Percentiles rank a stretch among this genome's conserved stretches.
Conservation (phyloP, 768 basidiomycete species). For the Megacollybia marginata region DNA sequence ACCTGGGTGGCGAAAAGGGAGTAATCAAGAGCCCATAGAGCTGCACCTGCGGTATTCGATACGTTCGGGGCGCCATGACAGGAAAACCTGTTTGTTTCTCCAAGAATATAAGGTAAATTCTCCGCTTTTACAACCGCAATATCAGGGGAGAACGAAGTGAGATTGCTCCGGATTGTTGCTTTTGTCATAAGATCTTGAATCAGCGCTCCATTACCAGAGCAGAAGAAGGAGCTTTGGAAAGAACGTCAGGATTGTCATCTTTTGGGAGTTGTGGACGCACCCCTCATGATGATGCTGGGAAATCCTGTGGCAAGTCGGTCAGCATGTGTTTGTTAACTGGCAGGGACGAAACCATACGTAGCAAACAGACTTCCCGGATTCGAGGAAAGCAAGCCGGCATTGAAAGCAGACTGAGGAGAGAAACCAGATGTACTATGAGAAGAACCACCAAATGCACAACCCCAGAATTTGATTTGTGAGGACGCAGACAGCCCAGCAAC, state of each 20-base stretch:
- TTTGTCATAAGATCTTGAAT: slow-evolving; percentile 66
- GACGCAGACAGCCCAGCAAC: slow-evolving; percentile 28
- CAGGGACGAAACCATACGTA: slow-evolving; percentile 26
- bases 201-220: slow-evolving; percentile 42
- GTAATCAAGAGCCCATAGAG: slow-evolving; percentile 64
- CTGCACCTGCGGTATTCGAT: slow-evolving; percentile 42
- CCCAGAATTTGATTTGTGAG: slow-evolving; percentile 39
- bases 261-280: slow-evolving; percentile 10
- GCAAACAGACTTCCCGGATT: slow-evolving; percentile 40
- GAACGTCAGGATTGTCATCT: slow-evolving; percentile 27
- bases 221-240: slow-evolving; percentile 59
- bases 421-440: slow-evolving; percentile 41
- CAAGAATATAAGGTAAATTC: slow-evolving; percentile 52
- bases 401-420: slow-evolving; percentile 55
- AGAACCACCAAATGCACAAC: slow-evolving; percentile 41
- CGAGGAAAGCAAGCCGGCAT: slow-evolving; percentile 40
- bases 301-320: slow-evolving; percentile 27
- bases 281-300: slow-evolving; percentile 42
- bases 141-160: slow-evolving; percentile 44
- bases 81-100: slow-evolving; percentile 51
- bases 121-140: slow-evolving; percentile 38
- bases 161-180: slow-evolving; percentile 45
- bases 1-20: slow-evolving; percentile 37
- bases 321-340: not conserved
- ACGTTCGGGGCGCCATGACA: slow-evolving; percentile 24